Evolutionary conservation across 306 rosid genomes (phyloP).

Genomic region (Sphenostylis stenocarpa): DNA sequence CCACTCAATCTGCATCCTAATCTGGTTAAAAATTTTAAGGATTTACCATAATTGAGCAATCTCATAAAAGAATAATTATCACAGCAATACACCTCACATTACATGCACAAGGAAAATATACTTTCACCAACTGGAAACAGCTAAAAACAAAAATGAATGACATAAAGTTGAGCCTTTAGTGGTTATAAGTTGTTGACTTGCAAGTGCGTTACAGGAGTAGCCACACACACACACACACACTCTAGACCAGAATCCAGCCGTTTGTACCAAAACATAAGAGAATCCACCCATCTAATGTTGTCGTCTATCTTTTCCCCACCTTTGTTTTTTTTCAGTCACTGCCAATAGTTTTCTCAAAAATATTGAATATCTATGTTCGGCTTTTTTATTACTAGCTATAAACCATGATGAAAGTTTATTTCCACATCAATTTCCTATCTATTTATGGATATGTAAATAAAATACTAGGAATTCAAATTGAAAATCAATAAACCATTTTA

Average conservation of each 20-base stretch:
- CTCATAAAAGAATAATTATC: background rate
- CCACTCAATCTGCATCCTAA: background rate
- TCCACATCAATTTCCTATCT: too few species aligned
- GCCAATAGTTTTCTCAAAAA: background rate
- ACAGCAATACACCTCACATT: background rate
- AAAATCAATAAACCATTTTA: too few species aligned
- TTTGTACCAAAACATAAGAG: slow-evolving; percentile 7
- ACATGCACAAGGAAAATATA: background rate
- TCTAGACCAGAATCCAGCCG: slow-evolving; percentile 25
- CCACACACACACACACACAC: slow-evolving; percentile 8
- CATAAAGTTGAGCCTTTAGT: slow-evolving; percentile 20
- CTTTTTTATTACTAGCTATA: background rate
- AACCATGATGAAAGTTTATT: too few species aligned
- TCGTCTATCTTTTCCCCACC: background rate
- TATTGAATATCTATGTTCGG: background rate
- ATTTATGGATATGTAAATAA: too few species aligned
- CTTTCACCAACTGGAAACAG: background rate
- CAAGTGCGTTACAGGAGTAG: slow-evolving; percentile 22
- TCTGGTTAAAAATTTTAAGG: background rate
- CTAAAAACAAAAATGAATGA: background rate
- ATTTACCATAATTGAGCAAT: background rate
- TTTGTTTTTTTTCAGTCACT: background rate
- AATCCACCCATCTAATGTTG: slow-evolving; percentile 15
- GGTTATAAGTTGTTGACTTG: slow-evolving; percentile 17
- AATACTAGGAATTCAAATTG: too few species aligned